Conservation (phyloP, 2,329 filamentous ascomycete species). For the Colletotrichum destructivum region DNA sequence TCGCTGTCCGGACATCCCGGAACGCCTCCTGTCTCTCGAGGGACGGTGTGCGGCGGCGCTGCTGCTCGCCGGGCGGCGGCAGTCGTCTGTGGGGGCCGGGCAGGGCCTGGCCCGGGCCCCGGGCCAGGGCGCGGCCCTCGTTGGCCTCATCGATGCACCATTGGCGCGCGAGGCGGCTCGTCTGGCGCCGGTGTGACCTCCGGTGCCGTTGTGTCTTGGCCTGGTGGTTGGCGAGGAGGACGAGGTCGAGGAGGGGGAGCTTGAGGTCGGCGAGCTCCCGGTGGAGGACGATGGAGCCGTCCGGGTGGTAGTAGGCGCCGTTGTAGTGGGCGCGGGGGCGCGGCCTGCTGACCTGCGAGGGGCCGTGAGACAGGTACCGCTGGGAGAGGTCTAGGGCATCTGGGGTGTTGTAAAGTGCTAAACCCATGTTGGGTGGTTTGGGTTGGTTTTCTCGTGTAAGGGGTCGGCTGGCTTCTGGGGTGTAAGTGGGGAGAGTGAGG, state of each 20-base stretch:
- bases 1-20: slow-evolving; percentile 56
- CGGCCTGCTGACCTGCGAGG: slow-evolving; percentile 25
- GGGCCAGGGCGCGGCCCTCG: slow-evolving; percentile 56
- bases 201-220: not conserved
- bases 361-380: slow-evolving; percentile 26
- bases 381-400: slow-evolving; percentile 28
- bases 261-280: slow-evolving; percentile 22
- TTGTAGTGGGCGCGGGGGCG: slow-evolving; percentile 20
- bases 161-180: not conserved
- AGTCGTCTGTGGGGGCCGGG: slow-evolving; percentile 51
- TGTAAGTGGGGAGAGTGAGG: not conserved
- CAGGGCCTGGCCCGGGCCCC: not conserved
- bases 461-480: not conserved
- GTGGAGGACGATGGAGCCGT: slow-evolving; percentile 18
- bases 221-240: slow-evolving; percentile 28
- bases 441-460: not conserved
- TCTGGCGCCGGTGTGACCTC: slow-evolving; percentile 6
- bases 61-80: slow-evolving; percentile 52
- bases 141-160: slow-evolving; percentile 29
- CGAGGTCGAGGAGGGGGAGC: slow-evolving; percentile 33
- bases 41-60: slow-evolving; percentile 48
- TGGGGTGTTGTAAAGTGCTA: slow-evolving; percentile 25
- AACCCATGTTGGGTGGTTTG: slow-evolving; percentile 21
- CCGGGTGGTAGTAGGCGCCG: slow-evolving; percentile 20
- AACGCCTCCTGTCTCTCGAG: slow-evolving; percentile 65